phyloP scores from a whole-genome alignment of 1,284 basidiomycete species.

The Leccinum solheimii region DNA sequence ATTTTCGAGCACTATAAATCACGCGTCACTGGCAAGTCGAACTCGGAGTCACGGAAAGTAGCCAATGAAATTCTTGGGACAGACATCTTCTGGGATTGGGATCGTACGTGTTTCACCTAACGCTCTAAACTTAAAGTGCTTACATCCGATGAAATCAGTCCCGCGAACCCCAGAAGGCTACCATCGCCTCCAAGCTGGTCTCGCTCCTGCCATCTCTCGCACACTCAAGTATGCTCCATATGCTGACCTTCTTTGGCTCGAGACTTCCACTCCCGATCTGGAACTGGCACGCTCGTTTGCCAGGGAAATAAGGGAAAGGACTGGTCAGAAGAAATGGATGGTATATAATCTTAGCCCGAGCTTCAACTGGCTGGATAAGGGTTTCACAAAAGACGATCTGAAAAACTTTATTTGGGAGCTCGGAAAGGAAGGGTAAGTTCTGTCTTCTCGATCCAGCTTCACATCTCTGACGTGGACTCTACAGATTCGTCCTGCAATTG shows the following conservation, averaged over 20 bases:
- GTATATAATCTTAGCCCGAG: constrained; percentile 95
- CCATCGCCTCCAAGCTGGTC: constrained; percentile 86
- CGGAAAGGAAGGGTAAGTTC: constrained; percentile 77
- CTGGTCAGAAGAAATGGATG: constrained; percentile 59
- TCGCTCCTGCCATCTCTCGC: constrained; percentile 82
- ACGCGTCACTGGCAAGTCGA: constrained; percentile 68
- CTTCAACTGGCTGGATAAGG: constrained; percentile 89
- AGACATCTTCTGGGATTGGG: constrained; percentile 84
- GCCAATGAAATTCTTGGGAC: constrained; percentile 69
- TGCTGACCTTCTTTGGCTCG: constrained; percentile 86
- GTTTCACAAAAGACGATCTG: constrained; percentile 75
- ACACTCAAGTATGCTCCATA: constrained; percentile 79
- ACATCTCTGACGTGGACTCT: background rate
- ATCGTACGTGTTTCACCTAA: constrained; percentile 52
- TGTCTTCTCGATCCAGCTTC: constrained; percentile 7
- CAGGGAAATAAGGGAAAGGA: constrained; percentile 68
- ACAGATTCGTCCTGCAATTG: constrained; percentile 79
- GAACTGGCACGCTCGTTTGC: constrained; percentile 81
- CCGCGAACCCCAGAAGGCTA: constrained; percentile 92
- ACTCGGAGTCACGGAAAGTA: constrained; percentile 68
- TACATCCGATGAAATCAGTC: constrained; percentile 42
- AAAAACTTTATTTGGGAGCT: constrained; percentile 92
- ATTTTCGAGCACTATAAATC: constrained; percentile 62
- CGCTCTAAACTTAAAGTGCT: background rate
- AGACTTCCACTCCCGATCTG: constrained; percentile 85